Evolutionary conservation across 768 basidiomycete genomes (phyloP).

Genomic region (Phylloporus sp.): DNA sequence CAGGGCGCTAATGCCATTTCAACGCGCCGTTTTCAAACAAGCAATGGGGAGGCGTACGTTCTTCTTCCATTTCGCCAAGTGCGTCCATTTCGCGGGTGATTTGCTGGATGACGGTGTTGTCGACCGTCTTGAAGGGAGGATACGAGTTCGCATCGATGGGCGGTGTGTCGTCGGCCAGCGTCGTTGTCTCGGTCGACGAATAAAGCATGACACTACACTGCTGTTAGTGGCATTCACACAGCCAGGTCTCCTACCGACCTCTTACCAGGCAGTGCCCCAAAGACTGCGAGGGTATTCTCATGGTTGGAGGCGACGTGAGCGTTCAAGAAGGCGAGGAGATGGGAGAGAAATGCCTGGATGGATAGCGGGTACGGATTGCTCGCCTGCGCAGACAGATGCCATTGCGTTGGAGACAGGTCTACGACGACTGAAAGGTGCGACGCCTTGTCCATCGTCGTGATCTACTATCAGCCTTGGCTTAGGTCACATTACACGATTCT

Average conservation of each 20-base stretch:
- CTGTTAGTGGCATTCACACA: neutral
- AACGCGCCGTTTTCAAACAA: constrained; percentile 1
- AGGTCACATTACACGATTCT: too few relatives aligned
- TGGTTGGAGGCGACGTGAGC: constrained; percentile 86
- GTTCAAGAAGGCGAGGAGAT: constrained; percentile 87
- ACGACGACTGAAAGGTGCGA: constrained; percentile 78
- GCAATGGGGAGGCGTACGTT: constrained; percentile 25
- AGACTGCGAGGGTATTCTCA: constrained; percentile 91
- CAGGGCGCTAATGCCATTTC: constrained; percentile 42
- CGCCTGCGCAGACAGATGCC: constrained; percentile 63
- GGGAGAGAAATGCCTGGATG: constrained; percentile 71
- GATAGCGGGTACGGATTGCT: constrained; percentile 50
- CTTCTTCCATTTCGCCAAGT: constrained; percentile 44
- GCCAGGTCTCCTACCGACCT: constrained; percentile 47
- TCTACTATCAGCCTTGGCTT: too few relatives aligned
- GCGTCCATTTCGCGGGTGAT: constrained; percentile 60
- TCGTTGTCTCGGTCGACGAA: constrained; percentile 51
- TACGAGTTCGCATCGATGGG: constrained; percentile 73
- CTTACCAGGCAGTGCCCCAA: constrained; percentile 79
- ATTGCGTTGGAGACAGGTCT: constrained; percentile 82
- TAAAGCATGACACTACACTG: constrained; percentile 66
- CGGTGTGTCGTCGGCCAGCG: constrained; percentile 32
- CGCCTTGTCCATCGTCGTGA: constrained; percentile 42
- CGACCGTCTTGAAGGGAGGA: constrained; percentile 74
- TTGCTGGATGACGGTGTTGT: constrained; percentile 56